These are phyloP conservation scores for Cutaneotrichosporon mucoides DNA, from an alignment of 1,284 basidiomycete species.

Conservation along the genomic window DNA sequence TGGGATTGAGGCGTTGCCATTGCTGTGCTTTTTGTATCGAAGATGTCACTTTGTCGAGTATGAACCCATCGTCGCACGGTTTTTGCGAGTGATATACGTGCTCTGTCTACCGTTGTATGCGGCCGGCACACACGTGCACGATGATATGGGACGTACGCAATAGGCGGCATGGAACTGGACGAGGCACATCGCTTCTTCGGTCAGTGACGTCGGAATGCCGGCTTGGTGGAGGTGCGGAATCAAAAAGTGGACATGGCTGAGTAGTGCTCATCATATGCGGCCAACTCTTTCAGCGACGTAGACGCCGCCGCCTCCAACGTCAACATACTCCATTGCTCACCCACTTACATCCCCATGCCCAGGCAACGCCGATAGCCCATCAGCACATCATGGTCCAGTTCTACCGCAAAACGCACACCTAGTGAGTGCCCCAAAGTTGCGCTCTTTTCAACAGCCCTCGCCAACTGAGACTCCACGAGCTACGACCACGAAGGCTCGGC, in stretches of 20 bases:
- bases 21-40: too few species aligned
- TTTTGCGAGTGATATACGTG: too few species aligned
- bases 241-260: neutral
- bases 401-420: conserved; percentile 32
- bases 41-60: too few species aligned
- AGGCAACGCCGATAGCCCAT: neutral
- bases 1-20: conserved; percentile 59
- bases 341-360: neutral
- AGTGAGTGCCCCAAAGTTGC: conserved; percentile 17
- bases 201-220: neutral
- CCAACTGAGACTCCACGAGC: too few species aligned
- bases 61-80: too few species aligned
- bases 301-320: neutral
- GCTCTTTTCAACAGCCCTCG: too few species aligned
- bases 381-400: conserved; percentile 26
- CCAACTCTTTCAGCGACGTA: neutral
- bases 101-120: too few species aligned
- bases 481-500: too few species aligned
- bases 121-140: too few species aligned
- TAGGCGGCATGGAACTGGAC: too few species aligned
- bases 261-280: neutral
- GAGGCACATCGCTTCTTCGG: too few species aligned
- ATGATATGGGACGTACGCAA: too few species aligned
- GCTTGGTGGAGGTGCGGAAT: neutral
- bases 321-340: neutral